Conservation (phyloP, 176 grass and related monocot species). For the Cenchrus fungigraminus region DNA sequence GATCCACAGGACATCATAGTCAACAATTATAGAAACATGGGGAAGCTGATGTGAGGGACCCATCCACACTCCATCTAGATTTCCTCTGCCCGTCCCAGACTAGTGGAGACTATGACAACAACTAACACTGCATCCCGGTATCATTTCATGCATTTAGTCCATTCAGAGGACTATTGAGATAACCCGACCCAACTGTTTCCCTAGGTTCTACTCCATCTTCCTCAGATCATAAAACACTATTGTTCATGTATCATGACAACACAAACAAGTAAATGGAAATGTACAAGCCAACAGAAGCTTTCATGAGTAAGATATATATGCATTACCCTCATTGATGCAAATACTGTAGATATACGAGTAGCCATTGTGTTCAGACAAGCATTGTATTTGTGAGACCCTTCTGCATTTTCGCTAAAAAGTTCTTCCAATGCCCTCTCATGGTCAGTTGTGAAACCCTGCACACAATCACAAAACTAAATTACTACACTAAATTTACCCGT, state of each 20-base stretch:
- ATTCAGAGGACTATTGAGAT: not conserved
- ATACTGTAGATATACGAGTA: slow-evolving; percentile 82
- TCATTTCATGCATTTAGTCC: not conserved
- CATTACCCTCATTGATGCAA: slow-evolving; percentile 87
- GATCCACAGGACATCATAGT: not conserved
- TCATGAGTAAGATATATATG: slow-evolving; percentile 27
- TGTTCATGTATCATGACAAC: not conserved
- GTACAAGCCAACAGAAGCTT: slow-evolving; percentile 15
- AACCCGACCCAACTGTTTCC: not conserved
- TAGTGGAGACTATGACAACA: not conserved
- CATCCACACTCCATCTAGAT: not conserved
- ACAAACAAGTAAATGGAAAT: not conserved
- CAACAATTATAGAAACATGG: not conserved
- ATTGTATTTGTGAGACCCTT: slow-evolving; percentile 90
- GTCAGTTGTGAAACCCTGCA: slow-evolving; percentile 91
- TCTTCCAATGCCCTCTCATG: slow-evolving; percentile 98
- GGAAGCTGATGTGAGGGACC: not conserved
- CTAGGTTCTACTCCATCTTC: slow-evolving; percentile 11
- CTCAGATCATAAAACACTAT: not conserved
- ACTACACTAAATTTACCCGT: not conserved
- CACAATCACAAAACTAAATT: slow-evolving; percentile 7
- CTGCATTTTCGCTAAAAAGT: slow-evolving; percentile 92
- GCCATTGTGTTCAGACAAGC: slow-evolving; percentile 92
- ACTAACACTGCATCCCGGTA: not conserved
- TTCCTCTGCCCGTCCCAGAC: not conserved